Percentiles rank a stretch among this genome's conserved stretches.
Evolutionary conservation across 306 rosid genomes (phyloP).

Genomic region (Morella rubra): DNA sequence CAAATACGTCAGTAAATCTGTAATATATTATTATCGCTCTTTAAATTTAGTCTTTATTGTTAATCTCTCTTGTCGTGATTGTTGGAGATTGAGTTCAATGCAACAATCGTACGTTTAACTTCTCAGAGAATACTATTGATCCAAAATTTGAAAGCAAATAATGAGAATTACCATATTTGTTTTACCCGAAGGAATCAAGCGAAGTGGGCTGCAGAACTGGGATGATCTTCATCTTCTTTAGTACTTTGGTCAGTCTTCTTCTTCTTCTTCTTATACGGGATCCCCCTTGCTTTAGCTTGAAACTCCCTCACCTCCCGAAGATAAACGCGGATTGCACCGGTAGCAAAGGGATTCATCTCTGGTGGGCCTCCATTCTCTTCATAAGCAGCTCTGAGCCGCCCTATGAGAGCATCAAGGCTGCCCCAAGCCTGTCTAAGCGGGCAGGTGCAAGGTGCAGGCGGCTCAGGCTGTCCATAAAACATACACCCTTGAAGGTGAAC

Average conservation of each 20-base stretch:
- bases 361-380: constrained; percentile 91
- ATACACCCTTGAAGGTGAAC: constrained; percentile 88
- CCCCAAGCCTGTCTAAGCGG: constrained; percentile 98
- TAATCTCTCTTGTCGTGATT: neutral
- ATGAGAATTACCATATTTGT: constrained; percentile 38
- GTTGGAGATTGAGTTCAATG: constrained; percentile 5
- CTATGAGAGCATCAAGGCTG: constrained; percentile 90
- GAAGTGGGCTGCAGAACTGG: constrained; percentile 42
- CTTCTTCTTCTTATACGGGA: constrained; percentile 95
- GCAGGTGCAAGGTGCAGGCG: constrained; percentile 92
- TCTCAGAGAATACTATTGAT: neutral
- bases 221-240: constrained; percentile 40
- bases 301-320: constrained; percentile 85
- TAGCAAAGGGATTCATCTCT: constrained; percentile 77
- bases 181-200: constrained; percentile 40
- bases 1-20: neutral
- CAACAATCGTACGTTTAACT: neutral
- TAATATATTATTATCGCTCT: neutral
- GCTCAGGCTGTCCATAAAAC: constrained; percentile 93
- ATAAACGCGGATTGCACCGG: constrained; percentile 75
- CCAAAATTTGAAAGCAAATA: neutral
- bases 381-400: constrained; percentile 92
- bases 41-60: neutral
- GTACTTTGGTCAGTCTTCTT: constrained; percentile 43
- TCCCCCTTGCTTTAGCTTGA: constrained; percentile 95